Base-by-base conservation (phyloP, 192 early-diverging fungal genomes). In the Coemansia sp. region DNA sequence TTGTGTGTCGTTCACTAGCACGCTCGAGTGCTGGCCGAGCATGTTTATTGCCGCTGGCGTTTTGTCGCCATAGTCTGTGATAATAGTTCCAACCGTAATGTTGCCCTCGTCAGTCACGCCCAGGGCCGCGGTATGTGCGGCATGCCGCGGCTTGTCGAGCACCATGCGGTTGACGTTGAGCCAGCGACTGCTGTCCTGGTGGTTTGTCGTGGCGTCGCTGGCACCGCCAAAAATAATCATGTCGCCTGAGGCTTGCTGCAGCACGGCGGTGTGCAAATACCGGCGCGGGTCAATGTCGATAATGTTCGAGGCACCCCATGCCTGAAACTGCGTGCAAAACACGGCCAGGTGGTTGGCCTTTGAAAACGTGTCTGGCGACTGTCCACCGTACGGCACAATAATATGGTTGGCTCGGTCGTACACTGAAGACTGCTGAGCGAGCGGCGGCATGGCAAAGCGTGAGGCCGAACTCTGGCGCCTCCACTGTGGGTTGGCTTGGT, bases 211-310 rank as follows among this genome's bases (percentile, higher is more conserved):
- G 12, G 9, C 9, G 52, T 76, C 74, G 42, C 74, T 66, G 33
- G 68, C 64, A 1, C 74, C 74, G 27, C 74, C 74, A 60, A 76
- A 76, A 22, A 76, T 62, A 18, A 76, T 53, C 74, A 76, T 76
- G 44, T 76, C 74, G 1, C 74, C 60, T 0, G 68, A 67, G n/a
- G 24, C 53, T 14, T 60, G 57, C 44, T 76, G 74, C 8, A 76
- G 41, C 19, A 76, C 74, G 2, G 64, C 56, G 6, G 74, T 70
- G 44, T 76, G 74, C 35, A 70, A 10, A 36, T 76, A 76, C 36
- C 74, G 59, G 3, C 74, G 68, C 17, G 65, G 50, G 24, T 63
- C 68, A 8, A 21, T 24, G 34, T 76, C 68, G 9, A 63, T 43
- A 3, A 61, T 54, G 18, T 70, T 70, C 18, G 74, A 76, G 10